phyloP scores from a whole-genome alignment of 179 eudicot genomes.

The Spinacia oleracea region DNA sequence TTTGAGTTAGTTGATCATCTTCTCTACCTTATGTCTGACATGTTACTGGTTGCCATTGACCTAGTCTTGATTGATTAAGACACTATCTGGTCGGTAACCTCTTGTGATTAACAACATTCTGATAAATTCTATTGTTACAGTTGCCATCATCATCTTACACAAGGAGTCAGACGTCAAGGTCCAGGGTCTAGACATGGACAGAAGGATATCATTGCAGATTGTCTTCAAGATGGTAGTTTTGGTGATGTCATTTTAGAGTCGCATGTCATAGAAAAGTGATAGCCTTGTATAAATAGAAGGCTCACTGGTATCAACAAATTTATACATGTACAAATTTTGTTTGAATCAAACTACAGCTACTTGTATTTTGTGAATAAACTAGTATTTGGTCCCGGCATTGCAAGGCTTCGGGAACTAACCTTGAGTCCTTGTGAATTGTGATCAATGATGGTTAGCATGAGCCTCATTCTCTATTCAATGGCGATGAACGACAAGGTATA shows the following conservation, averaged over 20 bases:
- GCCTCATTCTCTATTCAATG: too few species aligned
- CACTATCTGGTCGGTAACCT: neutral
- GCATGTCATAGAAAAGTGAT: neutral
- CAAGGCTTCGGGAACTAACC: too few species aligned
- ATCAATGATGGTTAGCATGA: too few species aligned
- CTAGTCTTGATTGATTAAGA: neutral
- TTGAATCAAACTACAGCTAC: too few species aligned
- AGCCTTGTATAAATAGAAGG: neutral
- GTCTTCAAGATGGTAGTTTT: neutral
- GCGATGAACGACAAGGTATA: too few species aligned
- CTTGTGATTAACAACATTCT: neutral
- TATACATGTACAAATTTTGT: too few species aligned
- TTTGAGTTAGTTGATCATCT: neutral
- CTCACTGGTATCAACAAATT: neutral
- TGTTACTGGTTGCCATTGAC: neutral
- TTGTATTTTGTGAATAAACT: too few species aligned
- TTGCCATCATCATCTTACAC: slow-evolving; percentile 75
- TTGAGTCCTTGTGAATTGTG: too few species aligned
- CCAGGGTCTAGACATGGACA: slow-evolving; percentile 34
- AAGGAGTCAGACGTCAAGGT: slow-evolving; percentile 60
- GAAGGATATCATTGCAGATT: slow-evolving; percentile 9
- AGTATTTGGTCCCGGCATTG: too few species aligned
- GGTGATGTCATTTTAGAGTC: neutral
- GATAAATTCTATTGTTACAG: slow-evolving; percentile 38
- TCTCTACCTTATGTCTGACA: neutral